phyloP scores from a whole-genome alignment of 2,329 filamentous ascomycete genomes.

The Xylaria sp. region DNA sequence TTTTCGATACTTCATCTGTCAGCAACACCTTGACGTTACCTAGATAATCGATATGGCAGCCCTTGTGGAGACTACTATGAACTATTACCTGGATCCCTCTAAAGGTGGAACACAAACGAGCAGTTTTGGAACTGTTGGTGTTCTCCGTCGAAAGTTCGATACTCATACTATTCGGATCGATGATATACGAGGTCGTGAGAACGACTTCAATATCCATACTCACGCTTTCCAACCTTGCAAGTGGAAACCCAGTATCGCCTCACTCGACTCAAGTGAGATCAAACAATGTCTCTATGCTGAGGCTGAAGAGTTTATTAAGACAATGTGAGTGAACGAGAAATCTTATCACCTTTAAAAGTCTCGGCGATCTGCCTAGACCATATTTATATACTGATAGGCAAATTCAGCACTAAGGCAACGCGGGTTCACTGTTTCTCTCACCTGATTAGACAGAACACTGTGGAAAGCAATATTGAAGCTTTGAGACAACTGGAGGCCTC shows the following conservation, averaged over 20 bases:
- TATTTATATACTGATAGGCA: not conserved
- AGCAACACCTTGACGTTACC: not conserved
- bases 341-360: not conserved
- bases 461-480: constrained; percentile 29
- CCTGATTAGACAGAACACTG: constrained; percentile 29
- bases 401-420: constrained; percentile 25
- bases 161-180: constrained; percentile 25
- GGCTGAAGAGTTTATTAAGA: constrained; percentile 32
- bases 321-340: constrained; percentile 26
- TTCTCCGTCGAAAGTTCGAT: constrained; percentile 36
- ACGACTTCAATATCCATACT: constrained; percentile 32
- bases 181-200: constrained; percentile 28
- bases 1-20: too few species aligned
- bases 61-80: constrained; percentile 30
- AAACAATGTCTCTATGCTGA: constrained; percentile 18
- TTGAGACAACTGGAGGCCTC: constrained; percentile 21
- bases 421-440: constrained; percentile 35
- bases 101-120: constrained; percentile 17
- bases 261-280: constrained; percentile 23
- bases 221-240: constrained; percentile 27
- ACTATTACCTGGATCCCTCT: constrained; percentile 34
- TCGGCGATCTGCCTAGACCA: not conserved
- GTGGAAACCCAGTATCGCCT: constrained; percentile 29
- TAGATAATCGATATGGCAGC: constrained; percentile 9
- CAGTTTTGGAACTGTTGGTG: constrained; percentile 34